Conservation (phyloP, 768 basidiomycete genomes). For the Trametes gibbosa region DNA sequence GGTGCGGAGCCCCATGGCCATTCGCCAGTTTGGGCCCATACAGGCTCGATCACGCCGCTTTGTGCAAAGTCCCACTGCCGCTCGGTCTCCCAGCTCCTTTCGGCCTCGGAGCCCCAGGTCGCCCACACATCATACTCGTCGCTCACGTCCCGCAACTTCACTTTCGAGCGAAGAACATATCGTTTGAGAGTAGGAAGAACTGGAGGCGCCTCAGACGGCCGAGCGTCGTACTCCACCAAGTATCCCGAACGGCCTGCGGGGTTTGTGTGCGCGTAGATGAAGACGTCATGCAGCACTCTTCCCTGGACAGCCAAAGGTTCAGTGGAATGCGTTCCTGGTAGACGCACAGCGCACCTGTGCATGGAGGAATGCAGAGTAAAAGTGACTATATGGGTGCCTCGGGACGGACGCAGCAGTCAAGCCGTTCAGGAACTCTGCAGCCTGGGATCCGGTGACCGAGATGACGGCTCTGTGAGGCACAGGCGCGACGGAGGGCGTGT, state of each 20-base stretch:
- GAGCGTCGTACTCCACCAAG: conserved; percentile 69
- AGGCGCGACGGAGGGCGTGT: conserved; percentile 47
- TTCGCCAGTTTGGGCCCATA: conserved; percentile 49
- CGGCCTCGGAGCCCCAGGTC: conserved; percentile 61
- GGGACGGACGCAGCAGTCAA: conserved; percentile 27
- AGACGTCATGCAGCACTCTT: conserved; percentile 84
- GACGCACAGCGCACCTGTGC: conserved; percentile 22
- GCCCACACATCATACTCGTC: conserved; percentile 80
- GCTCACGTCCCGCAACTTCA: conserved; percentile 76
- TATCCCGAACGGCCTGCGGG: conserved; percentile 49
- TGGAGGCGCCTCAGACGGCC: conserved; percentile 55
- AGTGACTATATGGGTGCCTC: conserved; percentile 14
- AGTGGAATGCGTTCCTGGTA: neutral
- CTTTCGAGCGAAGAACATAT: conserved; percentile 85
- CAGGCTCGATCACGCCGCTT: conserved; percentile 77
- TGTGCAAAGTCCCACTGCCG: conserved; percentile 53
- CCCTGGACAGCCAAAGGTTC: conserved; percentile 43
- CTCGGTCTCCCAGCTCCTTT: conserved; percentile 39
- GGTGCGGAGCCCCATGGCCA: conserved; percentile 64
- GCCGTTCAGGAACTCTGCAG: conserved; percentile 64
- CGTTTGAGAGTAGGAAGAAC: conserved; percentile 75
- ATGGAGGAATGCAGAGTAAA: conserved; percentile 29
- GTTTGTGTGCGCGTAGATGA: conserved; percentile 66
- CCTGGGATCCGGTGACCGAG: conserved; percentile 77
- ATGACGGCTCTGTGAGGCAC: conserved; percentile 67